These are phyloP conservation scores for Paraphoma chrysanthemicola DNA, from an alignment of 2,329 filamentous ascomycete genomes.

Conservation along the genomic window DNA sequence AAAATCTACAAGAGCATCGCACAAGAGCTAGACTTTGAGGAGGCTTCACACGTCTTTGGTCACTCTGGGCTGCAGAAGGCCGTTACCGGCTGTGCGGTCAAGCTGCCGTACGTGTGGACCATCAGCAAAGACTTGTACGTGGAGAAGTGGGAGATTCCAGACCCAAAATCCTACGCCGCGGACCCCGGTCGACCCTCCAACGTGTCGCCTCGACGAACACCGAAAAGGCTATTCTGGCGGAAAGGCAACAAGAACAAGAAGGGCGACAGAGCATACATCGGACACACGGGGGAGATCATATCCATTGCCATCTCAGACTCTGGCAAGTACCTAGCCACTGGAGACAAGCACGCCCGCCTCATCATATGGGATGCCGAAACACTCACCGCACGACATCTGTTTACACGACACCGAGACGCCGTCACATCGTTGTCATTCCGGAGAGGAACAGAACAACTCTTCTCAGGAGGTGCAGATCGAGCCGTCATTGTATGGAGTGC, in stretches of 20 bases:
- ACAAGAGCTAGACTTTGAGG: constrained; percentile 71
- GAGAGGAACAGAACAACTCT: constrained; percentile 86
- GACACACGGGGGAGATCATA: constrained; percentile 82
- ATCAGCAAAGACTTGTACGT: constrained; percentile 84
- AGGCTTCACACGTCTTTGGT: constrained; percentile 74
- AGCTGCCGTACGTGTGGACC: constrained; percentile 83
- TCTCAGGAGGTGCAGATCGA: constrained; percentile 87
- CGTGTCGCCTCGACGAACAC: constrained; percentile 65
- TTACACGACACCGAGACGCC: constrained; percentile 89
- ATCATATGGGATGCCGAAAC: constrained; percentile 87
- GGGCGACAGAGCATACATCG: constrained; percentile 67
- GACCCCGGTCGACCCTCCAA: constrained; percentile 39
- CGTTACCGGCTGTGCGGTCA: constrained; percentile 80
- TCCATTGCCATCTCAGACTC: constrained; percentile 86
- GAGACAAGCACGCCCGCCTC: constrained; percentile 81
- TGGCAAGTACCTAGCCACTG: constrained; percentile 89
- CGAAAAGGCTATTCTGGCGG: constrained; percentile 67
- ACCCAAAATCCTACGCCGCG: constrained; percentile 42
- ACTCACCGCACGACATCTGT: constrained; percentile 79
- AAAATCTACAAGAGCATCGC: constrained; percentile 84
- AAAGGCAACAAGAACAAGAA: constrained; percentile 67
- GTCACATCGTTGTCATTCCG: constrained; percentile 87
- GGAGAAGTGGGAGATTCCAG: constrained; percentile 88
- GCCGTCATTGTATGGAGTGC: constrained; percentile 96
- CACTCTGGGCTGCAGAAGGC: constrained; percentile 78